Evolutionary conservation across 75 land plant species (phyloP), one percentile per base, ranked within the genome.

Genomic region (Picea sitchensis): DNA sequence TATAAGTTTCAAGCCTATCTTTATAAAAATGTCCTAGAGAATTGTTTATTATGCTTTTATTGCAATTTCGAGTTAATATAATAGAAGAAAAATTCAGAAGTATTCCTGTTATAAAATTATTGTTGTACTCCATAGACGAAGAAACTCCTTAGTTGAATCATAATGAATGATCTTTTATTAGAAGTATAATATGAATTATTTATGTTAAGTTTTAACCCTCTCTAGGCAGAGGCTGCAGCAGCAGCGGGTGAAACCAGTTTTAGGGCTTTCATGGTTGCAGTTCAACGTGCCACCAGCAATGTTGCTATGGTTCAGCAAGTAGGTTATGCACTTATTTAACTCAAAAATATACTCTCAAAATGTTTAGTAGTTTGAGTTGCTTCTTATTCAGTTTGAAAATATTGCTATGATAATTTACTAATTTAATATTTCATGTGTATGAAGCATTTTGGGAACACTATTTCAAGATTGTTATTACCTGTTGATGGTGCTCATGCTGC

Each of bases 401-500:
- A 54, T 11, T 61, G 75, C 5, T 4, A 32, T 32, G 58, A 14
- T 17, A 14, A 74, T 65, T 31, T 36, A 63, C 51, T 77, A 59
- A 58, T 74, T 14, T n/a, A 30, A 15, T 71, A 20, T 36, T 47
- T 68, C 58, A 58, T 74, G 80, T 62, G 62, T 65, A 30, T 86
- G 67, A 90, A 98, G 99, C 93, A 91, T 75, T 98, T 98, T 84
- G 92, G 90, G 20, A 93, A 96, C 80, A 83, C 94, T 20, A 91
- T 98, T 72, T 89, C 99, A 64, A 88, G 99, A 75, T 89, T 91
- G 64, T 83, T 98, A 41, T 86, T 95, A 23, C 99, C 98, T 75
- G 94, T 97, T 60, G 99, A 97, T 87, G 99, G 98, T 79, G 98
- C 99, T n/a, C 99, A 98, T 92, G 94, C 98, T 82, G 87, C 99